Percentiles rank a stretch among this genome's conserved stretches.
These are phyloP conservation scores for Russula foetens DNA, from an alignment of 768 basidiomycete genomes.

Conservation along the genomic window DNA sequence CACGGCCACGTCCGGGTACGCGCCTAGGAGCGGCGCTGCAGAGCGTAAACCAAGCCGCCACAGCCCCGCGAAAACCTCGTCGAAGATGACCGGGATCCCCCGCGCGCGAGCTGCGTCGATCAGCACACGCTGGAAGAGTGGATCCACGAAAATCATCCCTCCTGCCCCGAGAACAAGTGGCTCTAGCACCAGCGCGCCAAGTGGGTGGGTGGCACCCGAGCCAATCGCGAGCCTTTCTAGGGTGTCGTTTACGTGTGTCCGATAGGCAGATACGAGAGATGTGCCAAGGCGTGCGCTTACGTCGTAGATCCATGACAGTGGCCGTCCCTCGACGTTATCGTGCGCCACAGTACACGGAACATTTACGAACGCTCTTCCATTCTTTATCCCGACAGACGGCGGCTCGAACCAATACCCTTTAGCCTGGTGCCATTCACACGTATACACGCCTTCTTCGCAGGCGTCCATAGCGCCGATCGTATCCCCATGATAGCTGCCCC, in stretches of 20 bases:
- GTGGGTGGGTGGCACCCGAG: conserved; percentile 29
- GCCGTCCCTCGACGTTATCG: conserved; percentile 30
- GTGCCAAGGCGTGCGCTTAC: conserved; percentile 51
- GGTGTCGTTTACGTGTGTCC: conserved; percentile 43
- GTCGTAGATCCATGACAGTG: conserved; percentile 60
- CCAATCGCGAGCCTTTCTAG: conserved; percentile 39
- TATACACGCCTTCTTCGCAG: conserved; percentile 83
- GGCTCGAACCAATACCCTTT: conserved; percentile 93
- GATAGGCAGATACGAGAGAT: conserved; percentile 57
- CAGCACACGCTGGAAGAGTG: conserved; percentile 86
- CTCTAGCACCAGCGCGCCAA: conserved; percentile 81
- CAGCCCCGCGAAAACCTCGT: conserved; percentile 94
- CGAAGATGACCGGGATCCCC: conserved; percentile 86
- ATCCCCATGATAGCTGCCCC: conserved; percentile 95
- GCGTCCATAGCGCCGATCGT: conserved; percentile 98
- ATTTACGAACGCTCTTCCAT: conserved; percentile 47
- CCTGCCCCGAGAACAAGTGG: conserved; percentile 93
- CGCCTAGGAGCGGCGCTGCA: conserved; percentile 55
- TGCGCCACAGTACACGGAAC: conserved; percentile 41
- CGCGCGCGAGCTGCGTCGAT: conserved; percentile 72
- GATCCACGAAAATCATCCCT: conserved; percentile 96
- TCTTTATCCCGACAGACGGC: conserved; percentile 62
- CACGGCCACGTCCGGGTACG: conserved; percentile 80
- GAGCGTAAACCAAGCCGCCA: conserved; percentile 75
- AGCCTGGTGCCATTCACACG: conserved; percentile 92